Evolutionary conservation across 2,329 filamentous ascomycete species (phyloP).

Genomic region (Aspergillus eucalypticola): DNA sequence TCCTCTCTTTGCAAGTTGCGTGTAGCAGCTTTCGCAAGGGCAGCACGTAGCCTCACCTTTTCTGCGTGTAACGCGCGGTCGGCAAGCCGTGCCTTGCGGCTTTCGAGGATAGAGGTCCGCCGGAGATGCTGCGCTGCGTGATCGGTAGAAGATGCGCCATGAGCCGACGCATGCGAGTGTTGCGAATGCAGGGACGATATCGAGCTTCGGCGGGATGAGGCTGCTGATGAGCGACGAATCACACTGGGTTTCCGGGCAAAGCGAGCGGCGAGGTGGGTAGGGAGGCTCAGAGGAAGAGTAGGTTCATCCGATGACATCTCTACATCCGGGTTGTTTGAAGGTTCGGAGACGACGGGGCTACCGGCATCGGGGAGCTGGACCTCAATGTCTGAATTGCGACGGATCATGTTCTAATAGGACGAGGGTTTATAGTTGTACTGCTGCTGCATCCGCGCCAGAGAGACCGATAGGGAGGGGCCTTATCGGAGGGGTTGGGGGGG

Average conservation of each 20-base stretch:
- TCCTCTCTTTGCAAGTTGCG: conserved; percentile 61
- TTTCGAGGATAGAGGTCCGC: conserved; percentile 65
- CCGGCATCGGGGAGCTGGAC: conserved; percentile 41
- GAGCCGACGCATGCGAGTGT: conserved; percentile 54
- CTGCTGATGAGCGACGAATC: conserved; percentile 60
- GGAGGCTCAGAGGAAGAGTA: conserved; percentile 50
- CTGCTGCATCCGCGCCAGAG: conserved; percentile 52
- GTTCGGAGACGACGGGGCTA: conserved; percentile 27
- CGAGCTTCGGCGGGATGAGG: conserved; percentile 65
- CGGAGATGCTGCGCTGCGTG: conserved; percentile 66
- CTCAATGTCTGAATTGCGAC: conserved; percentile 46
- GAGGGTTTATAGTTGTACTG: conserved; percentile 29
- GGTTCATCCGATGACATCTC: conserved; percentile 45
- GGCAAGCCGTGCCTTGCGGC: conserved; percentile 63
- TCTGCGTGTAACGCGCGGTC: conserved; percentile 67
- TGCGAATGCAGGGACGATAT: conserved; percentile 65
- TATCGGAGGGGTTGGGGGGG: conserved; percentile 11
- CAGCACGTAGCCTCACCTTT: conserved; percentile 64
- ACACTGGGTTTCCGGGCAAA: conserved; percentile 58
- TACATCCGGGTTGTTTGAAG: conserved; percentile 37
- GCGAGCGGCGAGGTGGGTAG: conserved; percentile 63
- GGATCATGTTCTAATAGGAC: conserved; percentile 34
- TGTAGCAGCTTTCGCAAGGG: conserved; percentile 61
- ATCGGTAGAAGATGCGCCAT: conserved; percentile 55
- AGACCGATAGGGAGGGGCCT: conserved; percentile 10